phyloP scores from a whole-genome alignment of 371 early-diverging fungal species.

The Syncephalis plumigaleata region DNA sequence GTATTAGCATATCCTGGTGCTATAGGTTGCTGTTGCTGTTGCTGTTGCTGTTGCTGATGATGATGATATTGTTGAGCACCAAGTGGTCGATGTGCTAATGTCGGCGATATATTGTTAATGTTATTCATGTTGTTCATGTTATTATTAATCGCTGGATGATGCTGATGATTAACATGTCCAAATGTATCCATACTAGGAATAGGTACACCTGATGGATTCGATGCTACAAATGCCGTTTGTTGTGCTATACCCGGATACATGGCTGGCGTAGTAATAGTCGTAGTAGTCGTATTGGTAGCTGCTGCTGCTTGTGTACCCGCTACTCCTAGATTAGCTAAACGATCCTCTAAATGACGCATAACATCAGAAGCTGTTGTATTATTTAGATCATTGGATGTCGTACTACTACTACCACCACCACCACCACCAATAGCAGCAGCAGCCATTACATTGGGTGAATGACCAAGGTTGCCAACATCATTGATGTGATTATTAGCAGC shows the following conservation, averaged over 20 bases:
- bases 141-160: background rate
- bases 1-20: too few relatives aligned
- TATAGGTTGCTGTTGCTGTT: background rate
- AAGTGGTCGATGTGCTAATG: background rate
- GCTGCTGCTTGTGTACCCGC: background rate
- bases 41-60: background rate
- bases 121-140: background rate
- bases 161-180: background rate
- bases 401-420: background rate
- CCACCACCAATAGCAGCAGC: too few relatives aligned
- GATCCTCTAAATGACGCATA: background rate
- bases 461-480: background rate
- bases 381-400: conserved; percentile 2
- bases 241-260: background rate
- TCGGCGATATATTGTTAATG: background rate
- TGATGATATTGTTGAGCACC: background rate
- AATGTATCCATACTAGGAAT: background rate
- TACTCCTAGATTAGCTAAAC: background rate
- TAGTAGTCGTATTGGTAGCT: conserved; percentile 6
- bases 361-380: background rate
- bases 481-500: conserved; percentile 11
- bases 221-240: background rate
- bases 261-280: conserved; percentile 9
- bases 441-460: background rate
- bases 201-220: background rate